phyloP scores from a whole-genome alignment of 2,329 filamentous ascomycete genomes.

The Colletotrichum lindemuthianum region DNA sequence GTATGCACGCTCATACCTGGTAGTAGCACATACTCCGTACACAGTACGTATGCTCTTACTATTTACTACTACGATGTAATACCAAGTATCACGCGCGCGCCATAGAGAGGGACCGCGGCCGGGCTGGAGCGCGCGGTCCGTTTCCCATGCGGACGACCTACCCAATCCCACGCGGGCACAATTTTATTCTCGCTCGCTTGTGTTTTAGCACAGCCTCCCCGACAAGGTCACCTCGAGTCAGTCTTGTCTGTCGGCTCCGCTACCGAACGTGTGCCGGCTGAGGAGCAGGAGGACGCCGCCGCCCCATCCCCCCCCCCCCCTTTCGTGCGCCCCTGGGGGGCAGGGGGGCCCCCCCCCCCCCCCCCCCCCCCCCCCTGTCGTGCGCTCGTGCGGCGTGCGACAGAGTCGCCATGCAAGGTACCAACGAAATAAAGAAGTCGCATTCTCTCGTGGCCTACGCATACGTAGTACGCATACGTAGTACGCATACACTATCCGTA shows the following conservation, averaged over 20 bases:
- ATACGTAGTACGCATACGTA: no score
- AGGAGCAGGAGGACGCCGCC: no score
- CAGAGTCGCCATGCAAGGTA: slow-evolving; percentile 15
- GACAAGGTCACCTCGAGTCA: slow-evolving; percentile 33
- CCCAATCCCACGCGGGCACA: slow-evolving; percentile 29
- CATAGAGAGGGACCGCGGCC: background rate
- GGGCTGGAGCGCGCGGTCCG: slow-evolving; percentile 24
- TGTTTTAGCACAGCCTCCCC: slow-evolving; percentile 26
- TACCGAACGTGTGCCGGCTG: slow-evolving; percentile 16
- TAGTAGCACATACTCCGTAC: background rate
- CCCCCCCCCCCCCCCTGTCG: no score
- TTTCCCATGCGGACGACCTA: slow-evolving; percentile 14
- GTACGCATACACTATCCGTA: no score
- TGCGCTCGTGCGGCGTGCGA: background rate
- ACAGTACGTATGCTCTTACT: slow-evolving; percentile 17
- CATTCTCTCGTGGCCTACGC: background rate
- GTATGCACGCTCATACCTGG: background rate
- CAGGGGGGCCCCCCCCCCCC: no score
- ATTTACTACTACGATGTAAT: background rate
- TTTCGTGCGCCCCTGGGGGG: no score
- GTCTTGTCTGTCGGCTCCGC: slow-evolving; percentile 11
- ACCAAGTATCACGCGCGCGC: no score
- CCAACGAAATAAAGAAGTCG: background rate
- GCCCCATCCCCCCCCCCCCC: no score
- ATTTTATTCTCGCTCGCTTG: slow-evolving; percentile 34